These are phyloP conservation scores for Fusarium poae DNA, from an alignment of 2,329 filamentous ascomycete species.

Conservation along the genomic window DNA sequence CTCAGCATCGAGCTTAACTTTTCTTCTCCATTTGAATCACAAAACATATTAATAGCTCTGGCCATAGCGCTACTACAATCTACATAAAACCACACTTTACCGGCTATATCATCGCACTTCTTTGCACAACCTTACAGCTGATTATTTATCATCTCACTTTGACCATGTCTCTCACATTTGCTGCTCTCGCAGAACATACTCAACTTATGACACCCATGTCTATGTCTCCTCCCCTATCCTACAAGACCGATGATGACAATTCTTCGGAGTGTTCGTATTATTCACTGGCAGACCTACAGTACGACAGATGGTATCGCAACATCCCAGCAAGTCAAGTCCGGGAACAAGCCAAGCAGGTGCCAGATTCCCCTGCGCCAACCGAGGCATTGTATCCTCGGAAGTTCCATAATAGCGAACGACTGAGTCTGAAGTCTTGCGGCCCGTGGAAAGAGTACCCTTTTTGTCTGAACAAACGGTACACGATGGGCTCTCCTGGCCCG, in stretches of 20 bases:
- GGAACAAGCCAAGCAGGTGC: slow-evolving; percentile 17
- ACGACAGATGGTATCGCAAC: slow-evolving; percentile 16
- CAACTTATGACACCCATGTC: background rate
- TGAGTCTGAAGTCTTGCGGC: slow-evolving; percentile 3
- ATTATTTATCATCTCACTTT: no score
- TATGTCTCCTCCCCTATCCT: background rate
- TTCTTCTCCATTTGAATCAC: no score
- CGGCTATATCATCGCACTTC: background rate
- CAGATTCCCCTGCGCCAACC: background rate
- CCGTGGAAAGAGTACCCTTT: slow-evolving; percentile 29
- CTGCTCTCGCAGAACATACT: background rate
- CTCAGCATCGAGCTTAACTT: no score
- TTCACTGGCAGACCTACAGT: slow-evolving; percentile 1
- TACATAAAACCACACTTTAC: background rate
- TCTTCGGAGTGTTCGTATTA: slow-evolving; percentile 27
- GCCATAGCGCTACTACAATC: background rate
- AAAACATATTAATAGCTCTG: no score
- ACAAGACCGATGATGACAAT: background rate
- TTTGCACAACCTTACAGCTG: background rate
- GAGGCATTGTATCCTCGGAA: slow-evolving; percentile 1
- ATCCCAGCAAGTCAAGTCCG: slow-evolving; percentile 24
- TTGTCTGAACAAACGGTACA: slow-evolving; percentile 18
- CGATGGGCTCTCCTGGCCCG: slow-evolving; percentile 12
- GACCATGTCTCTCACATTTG: slow-evolving; percentile 9
- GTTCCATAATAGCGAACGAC: slow-evolving; percentile 15